Conservation (phyloP, 257 asterid genomes). For the Gentiana straminea region DNA sequence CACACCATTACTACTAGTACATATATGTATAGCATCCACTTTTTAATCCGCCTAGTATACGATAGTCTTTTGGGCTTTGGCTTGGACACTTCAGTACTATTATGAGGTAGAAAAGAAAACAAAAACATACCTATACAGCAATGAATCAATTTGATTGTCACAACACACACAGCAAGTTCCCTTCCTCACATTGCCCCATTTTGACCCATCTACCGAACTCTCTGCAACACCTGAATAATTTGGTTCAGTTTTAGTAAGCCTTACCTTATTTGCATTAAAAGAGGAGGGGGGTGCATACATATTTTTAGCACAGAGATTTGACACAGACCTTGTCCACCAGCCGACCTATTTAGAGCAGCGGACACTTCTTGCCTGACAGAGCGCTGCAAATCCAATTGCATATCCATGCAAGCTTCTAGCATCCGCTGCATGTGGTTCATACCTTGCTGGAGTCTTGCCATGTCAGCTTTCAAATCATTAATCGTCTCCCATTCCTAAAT, state of each 20-base stretch:
- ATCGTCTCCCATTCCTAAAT: constrained; percentile 78
- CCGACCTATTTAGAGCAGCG: constrained; percentile 78
- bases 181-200: constrained; percentile 75
- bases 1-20: no score
- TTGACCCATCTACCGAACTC: constrained; percentile 71
- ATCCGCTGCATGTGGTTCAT: constrained; percentile 95
- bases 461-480: constrained; percentile 73
- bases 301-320: neutral
- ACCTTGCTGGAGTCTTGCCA: constrained; percentile 84
- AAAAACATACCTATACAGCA: constrained; percentile 66
- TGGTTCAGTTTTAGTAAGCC: no score
- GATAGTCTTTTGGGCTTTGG: no score
- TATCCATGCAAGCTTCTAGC: constrained; percentile 99
- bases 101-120: no score
- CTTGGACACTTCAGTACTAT: neutral
- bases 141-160: constrained; percentile 82
- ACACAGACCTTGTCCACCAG: constrained; percentile 62
- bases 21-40: no score
- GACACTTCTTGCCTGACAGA: constrained; percentile 95
- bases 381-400: constrained; percentile 96
- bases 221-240: constrained; percentile 42
- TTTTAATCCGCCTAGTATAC: no score
- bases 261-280: no score
- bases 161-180: constrained; percentile 97
- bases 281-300: no score